A percentile compares a stretch with the other conserved stretches of the same genome.
phyloP scores from a whole-genome alignment of 768 basidiomycete genomes.

The Asterophora parasitica region DNA sequence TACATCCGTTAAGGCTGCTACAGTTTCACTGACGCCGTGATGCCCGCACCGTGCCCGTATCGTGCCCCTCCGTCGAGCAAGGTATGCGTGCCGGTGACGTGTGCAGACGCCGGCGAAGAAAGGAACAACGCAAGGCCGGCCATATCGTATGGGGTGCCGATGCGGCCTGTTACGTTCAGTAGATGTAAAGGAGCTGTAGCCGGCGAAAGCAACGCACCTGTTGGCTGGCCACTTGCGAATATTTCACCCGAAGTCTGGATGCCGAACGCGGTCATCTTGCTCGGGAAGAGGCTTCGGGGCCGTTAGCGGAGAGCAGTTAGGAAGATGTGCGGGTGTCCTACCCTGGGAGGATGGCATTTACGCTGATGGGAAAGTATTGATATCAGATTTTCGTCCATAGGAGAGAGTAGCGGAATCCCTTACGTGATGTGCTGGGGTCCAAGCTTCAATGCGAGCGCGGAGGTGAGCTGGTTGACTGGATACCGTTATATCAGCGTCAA shows the following conservation, averaged over 20 bases:
- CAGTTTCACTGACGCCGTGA: slow-evolving; percentile 30
- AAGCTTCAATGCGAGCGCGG: slow-evolving; percentile 63
- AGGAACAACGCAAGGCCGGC: slow-evolving; percentile 71
- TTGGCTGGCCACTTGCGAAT: slow-evolving; percentile 55
- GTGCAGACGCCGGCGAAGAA: slow-evolving; percentile 64
- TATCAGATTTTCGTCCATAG: slow-evolving; percentile 1
- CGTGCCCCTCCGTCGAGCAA: slow-evolving; percentile 65
- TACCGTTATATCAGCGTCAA: not conserved
- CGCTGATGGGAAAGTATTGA: slow-evolving; percentile 34
- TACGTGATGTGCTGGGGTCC: slow-evolving; percentile 60
- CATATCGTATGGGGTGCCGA: slow-evolving; percentile 60
- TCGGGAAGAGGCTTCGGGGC: slow-evolving; percentile 61
- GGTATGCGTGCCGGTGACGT: slow-evolving; percentile 71
- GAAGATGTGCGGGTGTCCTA: slow-evolving; percentile 22
- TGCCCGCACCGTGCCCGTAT: slow-evolving; percentile 20
- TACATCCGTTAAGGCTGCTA: slow-evolving; percentile 13
- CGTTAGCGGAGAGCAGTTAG: not conserved
- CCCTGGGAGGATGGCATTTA: slow-evolving; percentile 85
- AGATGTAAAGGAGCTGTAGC: not conserved
- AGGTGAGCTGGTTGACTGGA: slow-evolving; percentile 74
- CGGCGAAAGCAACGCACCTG: slow-evolving; percentile 38
- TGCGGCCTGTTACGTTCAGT: slow-evolving; percentile 66
- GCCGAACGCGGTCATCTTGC: slow-evolving; percentile 79
- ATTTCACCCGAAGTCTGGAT: slow-evolving; percentile 49
- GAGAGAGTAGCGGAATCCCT: slow-evolving; percentile 21